These are phyloP conservation scores for Dothideomycetes sp. DNA, from an alignment of 2,329 filamentous ascomycete species.

Conservation along the genomic window DNA sequence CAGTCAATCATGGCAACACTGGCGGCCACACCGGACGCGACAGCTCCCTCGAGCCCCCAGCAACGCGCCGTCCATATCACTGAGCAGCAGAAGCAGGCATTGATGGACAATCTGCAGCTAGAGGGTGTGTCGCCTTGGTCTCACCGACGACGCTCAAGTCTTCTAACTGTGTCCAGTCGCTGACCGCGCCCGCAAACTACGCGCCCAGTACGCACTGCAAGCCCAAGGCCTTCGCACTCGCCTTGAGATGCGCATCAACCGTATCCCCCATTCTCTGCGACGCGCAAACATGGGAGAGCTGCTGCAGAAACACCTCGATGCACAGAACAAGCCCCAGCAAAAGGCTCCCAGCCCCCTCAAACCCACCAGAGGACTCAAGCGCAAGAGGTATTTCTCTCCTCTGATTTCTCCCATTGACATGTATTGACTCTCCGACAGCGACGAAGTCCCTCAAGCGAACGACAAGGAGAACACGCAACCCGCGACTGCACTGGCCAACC, in stretches of 20 bases:
- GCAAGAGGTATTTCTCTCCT: constrained; percentile 24
- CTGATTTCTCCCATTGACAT: constrained; percentile 18
- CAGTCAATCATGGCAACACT: constrained; percentile 1
- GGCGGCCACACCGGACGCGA: constrained; percentile 17
- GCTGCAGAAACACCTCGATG: constrained; percentile 43
- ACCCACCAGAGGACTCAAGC: constrained; percentile 22
- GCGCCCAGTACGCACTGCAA: constrained; percentile 81
- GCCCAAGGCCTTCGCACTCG: constrained; percentile 75
- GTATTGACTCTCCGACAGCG: constrained; percentile 37
- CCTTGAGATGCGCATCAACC: constrained; percentile 86
- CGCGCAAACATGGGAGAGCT: constrained; percentile 77
- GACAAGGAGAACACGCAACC: constrained; percentile 71
- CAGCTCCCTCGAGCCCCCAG: background rate
- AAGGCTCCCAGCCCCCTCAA: constrained; percentile 5
- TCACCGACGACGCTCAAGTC: constrained; percentile 28
- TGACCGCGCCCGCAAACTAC: constrained; percentile 75
- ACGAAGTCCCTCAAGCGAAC: constrained; percentile 48
- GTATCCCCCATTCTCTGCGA: constrained; percentile 72
- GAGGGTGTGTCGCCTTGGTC: constrained; percentile 52
- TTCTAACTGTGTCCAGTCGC: constrained; percentile 51
- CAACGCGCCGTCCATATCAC: constrained; percentile 24
- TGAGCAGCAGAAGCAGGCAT: constrained; percentile 64
- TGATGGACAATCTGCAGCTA: constrained; percentile 82
- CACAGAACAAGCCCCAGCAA: constrained; percentile 21
- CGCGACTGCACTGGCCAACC: constrained; percentile 48